phyloP scores from a whole-genome alignment of 129 eudicot species.

The Escallonia herrerae region DNA sequence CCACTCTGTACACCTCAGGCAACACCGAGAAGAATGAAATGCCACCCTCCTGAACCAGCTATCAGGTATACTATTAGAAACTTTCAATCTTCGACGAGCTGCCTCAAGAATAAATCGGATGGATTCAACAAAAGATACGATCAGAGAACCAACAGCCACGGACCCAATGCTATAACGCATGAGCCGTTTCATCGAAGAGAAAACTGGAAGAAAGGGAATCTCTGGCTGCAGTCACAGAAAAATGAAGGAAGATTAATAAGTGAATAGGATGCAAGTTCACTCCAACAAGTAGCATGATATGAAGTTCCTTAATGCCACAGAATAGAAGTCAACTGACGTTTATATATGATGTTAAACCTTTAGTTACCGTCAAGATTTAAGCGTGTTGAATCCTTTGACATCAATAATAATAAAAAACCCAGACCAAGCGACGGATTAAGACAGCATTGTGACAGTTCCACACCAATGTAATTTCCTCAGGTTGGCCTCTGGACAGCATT shows the following conservation, averaged over 20 bases:
- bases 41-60: conserved; percentile 45
- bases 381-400: too few species aligned
- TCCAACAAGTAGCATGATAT: background rate
- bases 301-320: background rate
- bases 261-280: too few species aligned
- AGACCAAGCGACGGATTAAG: too few species aligned
- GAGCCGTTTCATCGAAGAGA: conserved; percentile 87
- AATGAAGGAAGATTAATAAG: conserved; percentile 1
- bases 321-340: too few species aligned
- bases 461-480: too few species aligned
- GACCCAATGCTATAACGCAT: conserved; percentile 75
- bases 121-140: conserved; percentile 74
- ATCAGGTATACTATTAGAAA: conserved; percentile 38
- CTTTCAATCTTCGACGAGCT: conserved; percentile 64
- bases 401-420: too few species aligned
- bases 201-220: conserved; percentile 85
- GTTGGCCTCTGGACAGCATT: too few species aligned
- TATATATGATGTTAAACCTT: too few species aligned
- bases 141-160: conserved; percentile 72
- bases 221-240: conserved; percentile 52
- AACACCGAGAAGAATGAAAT: conserved; percentile 49
- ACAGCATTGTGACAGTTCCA: too few species aligned
- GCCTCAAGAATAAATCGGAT: conserved; percentile 61
- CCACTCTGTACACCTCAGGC: conserved; percentile 60
- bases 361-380: too few species aligned